A percentile compares a stretch with the other conserved stretches of the same genome.
Evolutionary conservation across 768 basidiomycete genomes (phyloP).

Genomic region (Hericium erinaceus): DNA sequence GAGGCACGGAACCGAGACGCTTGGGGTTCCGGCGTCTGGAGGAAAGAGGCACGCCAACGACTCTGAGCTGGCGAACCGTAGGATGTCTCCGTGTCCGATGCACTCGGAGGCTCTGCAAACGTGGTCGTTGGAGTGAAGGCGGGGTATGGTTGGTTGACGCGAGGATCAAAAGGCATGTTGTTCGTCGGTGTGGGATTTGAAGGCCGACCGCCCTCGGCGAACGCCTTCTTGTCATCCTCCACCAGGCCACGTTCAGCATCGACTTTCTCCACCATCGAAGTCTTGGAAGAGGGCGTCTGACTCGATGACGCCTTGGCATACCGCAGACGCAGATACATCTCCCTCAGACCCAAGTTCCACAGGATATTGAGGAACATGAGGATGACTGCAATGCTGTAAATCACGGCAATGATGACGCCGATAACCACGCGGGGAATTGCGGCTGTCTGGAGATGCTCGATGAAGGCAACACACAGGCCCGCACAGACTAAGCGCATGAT

Average conservation of each 20-base stretch:
- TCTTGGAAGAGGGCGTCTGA: constrained; percentile 6
- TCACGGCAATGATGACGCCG: constrained; percentile 62
- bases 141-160: constrained; percentile 32
- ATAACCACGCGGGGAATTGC: constrained; percentile 79
- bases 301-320: constrained; percentile 13
- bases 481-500: constrained; percentile 61
- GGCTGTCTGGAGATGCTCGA: constrained; percentile 50
- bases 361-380: constrained; percentile 60
- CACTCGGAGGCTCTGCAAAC: constrained; percentile 9
- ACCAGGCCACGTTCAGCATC: constrained; percentile 18
- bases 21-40: background rate
- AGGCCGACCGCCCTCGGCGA: constrained; percentile 24
- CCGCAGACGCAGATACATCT: constrained; percentile 20
- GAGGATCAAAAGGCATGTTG: constrained; percentile 31
- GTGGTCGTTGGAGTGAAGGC: constrained; percentile 29
- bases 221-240: constrained; percentile 17
- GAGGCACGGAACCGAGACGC: too few relatives aligned
- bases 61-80: constrained; percentile 9
- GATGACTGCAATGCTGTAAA: constrained; percentile 63
- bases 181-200: constrained; percentile 46
- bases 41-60: constrained; percentile 8
- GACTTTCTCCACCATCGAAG: background rate
- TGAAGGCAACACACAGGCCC: constrained; percentile 68
- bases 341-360: constrained; percentile 32
- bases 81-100: constrained; percentile 10